A percentile compares a stretch with the other conserved stretches of the same genome.
Evolutionary conservation across 352 stramenopile genomes (phyloP).

Genomic region (Globisporangium recalcitrans): DNA sequence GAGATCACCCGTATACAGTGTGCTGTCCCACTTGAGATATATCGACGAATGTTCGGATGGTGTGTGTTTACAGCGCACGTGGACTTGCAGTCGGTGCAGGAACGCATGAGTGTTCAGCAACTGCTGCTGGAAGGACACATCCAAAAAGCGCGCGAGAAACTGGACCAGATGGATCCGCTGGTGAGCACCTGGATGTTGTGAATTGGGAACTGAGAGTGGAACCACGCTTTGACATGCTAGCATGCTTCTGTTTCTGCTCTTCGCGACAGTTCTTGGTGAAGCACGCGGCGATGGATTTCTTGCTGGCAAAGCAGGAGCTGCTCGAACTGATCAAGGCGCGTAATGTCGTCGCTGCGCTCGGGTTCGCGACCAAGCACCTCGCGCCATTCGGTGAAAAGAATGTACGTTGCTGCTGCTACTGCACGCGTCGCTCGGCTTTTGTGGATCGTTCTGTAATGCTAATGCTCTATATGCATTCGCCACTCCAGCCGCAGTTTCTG

Average conservation of each 20-base stretch:
- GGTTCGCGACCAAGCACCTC: slow-evolving; percentile 68
- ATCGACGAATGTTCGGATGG: not conserved
- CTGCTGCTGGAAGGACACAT: slow-evolving; percentile 58
- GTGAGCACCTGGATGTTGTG: slow-evolving; percentile 12
- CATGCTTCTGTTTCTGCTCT: not conserved
- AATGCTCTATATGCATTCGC: not conserved
- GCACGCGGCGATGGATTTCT: slow-evolving; percentile 59
- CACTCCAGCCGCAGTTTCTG: slow-evolving; percentile 48
- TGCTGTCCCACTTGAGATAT: not conserved
- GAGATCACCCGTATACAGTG: not conserved
- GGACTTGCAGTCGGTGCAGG: slow-evolving; percentile 68
- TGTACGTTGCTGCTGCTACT: slow-evolving; percentile 21
- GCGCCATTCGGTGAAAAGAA: slow-evolving; percentile 71
- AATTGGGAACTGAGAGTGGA: not conserved
- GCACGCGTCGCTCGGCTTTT: not conserved
- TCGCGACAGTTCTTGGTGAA: slow-evolving; percentile 43
- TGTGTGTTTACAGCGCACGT: slow-evolving; percentile 37
- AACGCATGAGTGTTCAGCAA: slow-evolving; percentile 67
- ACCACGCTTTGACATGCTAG: not conserved
- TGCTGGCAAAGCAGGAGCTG: slow-evolving; percentile 77
- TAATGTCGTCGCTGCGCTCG: slow-evolving; percentile 56
- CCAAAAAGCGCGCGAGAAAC: slow-evolving; percentile 48
- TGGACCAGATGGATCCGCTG: slow-evolving; percentile 45
- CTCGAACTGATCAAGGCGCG: slow-evolving; percentile 73
- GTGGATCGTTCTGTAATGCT: not conserved